A percentile compares a stretch with the other conserved stretches of the same genome.
phyloP scores from a whole-genome alignment of 2,329 filamentous ascomycete genomes.

The Neonectria neomacrospora region DNA sequence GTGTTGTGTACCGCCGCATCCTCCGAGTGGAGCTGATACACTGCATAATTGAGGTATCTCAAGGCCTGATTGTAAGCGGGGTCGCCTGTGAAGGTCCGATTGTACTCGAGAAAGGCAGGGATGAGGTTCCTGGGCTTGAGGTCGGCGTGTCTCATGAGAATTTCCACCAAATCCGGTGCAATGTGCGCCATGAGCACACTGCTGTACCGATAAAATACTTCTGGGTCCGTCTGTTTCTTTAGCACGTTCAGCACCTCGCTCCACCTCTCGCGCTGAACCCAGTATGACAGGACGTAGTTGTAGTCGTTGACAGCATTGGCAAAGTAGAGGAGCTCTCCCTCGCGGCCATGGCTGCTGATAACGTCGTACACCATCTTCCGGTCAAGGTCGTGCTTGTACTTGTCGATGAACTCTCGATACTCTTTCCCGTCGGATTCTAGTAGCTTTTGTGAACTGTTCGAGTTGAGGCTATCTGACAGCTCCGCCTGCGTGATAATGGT shows the following conservation, averaged over 20 bases:
- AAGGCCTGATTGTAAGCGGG: constrained; percentile 88
- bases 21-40: constrained; percentile 83
- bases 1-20: constrained; percentile 96
- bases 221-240: constrained; percentile 90
- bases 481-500: constrained; percentile 91
- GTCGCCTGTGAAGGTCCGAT: constrained; percentile 74
- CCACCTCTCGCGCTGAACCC: constrained; percentile 97
- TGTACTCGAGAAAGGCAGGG: constrained; percentile 93
- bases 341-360: constrained; percentile 92
- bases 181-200: constrained; percentile 95
- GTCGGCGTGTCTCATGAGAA: constrained; percentile 90
- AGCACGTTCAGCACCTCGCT: constrained; percentile 85
- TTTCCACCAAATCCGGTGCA: constrained; percentile 88
- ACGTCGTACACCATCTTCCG: constrained; percentile 94
- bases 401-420: constrained; percentile 87
- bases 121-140: constrained; percentile 89
- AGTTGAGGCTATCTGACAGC: constrained; percentile 76
- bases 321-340: constrained; percentile 92
- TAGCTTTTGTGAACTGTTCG: constrained; percentile 76
- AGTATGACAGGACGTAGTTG: constrained; percentile 95
- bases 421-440: constrained; percentile 78
- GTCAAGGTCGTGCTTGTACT: constrained; percentile 88
- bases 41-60: constrained; percentile 91
- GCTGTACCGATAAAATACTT: constrained; percentile 96
- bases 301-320: constrained; percentile 90